Conservation (phyloP, 1,139 yeast genomes). For the Pichiaceae sp. region DNA sequence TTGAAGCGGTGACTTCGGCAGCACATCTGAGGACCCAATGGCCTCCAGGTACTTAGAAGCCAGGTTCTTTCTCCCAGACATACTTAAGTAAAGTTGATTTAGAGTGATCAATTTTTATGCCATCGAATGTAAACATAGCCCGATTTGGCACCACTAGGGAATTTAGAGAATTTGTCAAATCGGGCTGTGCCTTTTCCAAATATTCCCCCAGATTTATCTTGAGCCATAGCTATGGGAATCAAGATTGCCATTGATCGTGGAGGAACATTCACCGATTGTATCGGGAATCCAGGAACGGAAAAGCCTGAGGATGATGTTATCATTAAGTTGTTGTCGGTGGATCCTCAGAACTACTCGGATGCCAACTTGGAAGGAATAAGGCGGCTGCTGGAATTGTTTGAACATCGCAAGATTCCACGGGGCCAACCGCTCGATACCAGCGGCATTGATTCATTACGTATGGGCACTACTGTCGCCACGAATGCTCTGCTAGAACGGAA, state of each 20-base stretch:
- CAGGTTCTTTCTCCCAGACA: constrained; percentile 10
- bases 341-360: constrained; percentile 75
- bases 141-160: too few relatives aligned
- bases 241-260: constrained; percentile 37
- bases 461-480: constrained; percentile 80
- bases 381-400: constrained; percentile 54
- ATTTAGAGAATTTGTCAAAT: too few relatives aligned
- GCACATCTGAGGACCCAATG: constrained; percentile 14
- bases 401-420: constrained; percentile 42
- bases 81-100: constrained; percentile 2
- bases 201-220: too few relatives aligned
- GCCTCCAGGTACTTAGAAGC: constrained; percentile 22
- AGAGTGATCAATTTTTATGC: too few relatives aligned
- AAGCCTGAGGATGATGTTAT: constrained; percentile 38
- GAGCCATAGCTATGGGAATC: too few relatives aligned
- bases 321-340: constrained; percentile 79
- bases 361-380: constrained; percentile 89
- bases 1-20: not conserved
- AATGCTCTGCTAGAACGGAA: constrained; percentile 59
- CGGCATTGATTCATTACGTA: constrained; percentile 49
- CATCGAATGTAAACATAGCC: not conserved
- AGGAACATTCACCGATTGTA: constrained; percentile 80
- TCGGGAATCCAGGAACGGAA: constrained; percentile 32
- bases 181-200: too few relatives aligned
- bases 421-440: constrained; percentile 30